Base-by-base conservation (phyloP, 805 yeast genomes). In the Nakazawaea sp. region DNA sequence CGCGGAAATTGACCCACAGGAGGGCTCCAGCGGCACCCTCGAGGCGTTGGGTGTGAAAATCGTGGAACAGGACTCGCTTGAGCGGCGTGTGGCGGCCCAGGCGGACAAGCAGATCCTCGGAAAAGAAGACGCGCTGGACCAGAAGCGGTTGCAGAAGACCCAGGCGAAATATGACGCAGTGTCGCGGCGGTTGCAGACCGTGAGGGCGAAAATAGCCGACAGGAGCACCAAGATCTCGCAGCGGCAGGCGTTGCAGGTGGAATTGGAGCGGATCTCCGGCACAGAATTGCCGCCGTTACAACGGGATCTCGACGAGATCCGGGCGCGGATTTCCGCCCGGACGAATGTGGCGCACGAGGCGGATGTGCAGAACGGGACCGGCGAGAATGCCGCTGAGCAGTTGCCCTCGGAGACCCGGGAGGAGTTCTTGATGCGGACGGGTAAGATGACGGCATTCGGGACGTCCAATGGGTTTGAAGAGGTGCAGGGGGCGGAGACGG, bases 381-480 rank as follows among this genome's bases (percentile, higher is more conserved):
- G 37, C 1, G 50, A 42, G 1, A 41, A 47, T 13, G 44, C 51
- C 1, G 46, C 48, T n/a, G 71, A 61, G 3, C 64, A 68, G 44
- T 63, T 72, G 5, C 76, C 82, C 0, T 83, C 73, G n/a, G 97
- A 92, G 51, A 59, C 87, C 0, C 83, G 82, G 50, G 75, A 75
- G 40, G 97, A 89, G 35, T 89, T 59, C 51, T 64, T 92, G 43
- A 74, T 92, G 0, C 68, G 98, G 45, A 89, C 90, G 0, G 98
- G 98, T 20, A 79, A 87, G 54, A 75, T 88, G 39, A 92, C 98
- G 0, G 97, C 97, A 1, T 92, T 92, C 64, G 95, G 96, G 9
- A 73, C 75, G 21, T 60, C 74, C 16, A 66, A 68, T 28, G 79
- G 75, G 2, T 82, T 86, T 47, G 67, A 62, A 13, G 67, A 66